Evolutionary conservation across 2,329 filamentous ascomycete genomes (phyloP), one percentile per base, ranked within the genome.

Genomic region (Arthrobotrys sinensis): DNA sequence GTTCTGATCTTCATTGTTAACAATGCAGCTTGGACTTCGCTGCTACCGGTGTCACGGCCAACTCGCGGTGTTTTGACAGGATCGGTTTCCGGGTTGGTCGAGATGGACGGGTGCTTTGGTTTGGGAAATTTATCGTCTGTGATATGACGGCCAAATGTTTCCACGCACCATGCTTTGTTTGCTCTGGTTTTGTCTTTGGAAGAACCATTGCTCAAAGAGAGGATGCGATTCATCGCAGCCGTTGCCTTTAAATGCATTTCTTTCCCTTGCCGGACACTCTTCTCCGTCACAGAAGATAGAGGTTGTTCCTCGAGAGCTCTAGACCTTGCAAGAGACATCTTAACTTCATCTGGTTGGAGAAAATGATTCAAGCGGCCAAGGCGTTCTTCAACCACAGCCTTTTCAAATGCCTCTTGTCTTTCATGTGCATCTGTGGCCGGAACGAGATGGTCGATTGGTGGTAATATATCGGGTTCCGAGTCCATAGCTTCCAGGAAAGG

Each of bases 1-100:
- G 91, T 90, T 80, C 93, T 88, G 83, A 99, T 99, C 88, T 97
- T 98, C 72, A 93, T 89, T 2, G 96, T 99, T 84, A 99, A 85
- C 81, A 99, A 96, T 53, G 94, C 94, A 81, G 96, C 93, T 87
- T 99, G 96, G n/a, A 99, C 96, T 85, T 99, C 96, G 5, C 93
- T 93, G 82, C 93, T 97, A 40, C 96, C 96, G 0, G 95, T 99
- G 83, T 99, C 96, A 4, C 92, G 92, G 0, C 96, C 96, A n/a
- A 91, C 90, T 36, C 96, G 91, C 60, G 88, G 88, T 0, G 87
- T 88, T 81, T 89, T 88, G 67, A 80, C 73, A 4, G 81, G 80
- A 5, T 82, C 82, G 28, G 83, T 82, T 50, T 80, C 80, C 21
- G 83, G 80, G 14, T 77, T 73, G 84, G 86, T 85, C 82, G 85